Base-by-base conservation (phyloP, 495 filamentous ascomycete genomes). In the Penicillium coprophilum region DNA sequence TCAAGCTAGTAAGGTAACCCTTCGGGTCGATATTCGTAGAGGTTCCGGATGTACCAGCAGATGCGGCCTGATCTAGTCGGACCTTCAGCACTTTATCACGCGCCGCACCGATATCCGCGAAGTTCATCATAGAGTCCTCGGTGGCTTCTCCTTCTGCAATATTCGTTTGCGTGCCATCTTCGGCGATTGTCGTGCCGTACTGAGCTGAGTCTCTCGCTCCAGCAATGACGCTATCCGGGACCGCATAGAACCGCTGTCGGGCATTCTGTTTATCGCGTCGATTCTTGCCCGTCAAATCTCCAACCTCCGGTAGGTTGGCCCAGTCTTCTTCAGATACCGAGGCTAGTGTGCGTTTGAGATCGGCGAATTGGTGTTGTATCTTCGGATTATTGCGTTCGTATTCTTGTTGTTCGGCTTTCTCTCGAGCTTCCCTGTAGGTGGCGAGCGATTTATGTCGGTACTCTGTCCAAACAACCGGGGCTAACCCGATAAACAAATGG, bases 301-400 rank as follows among this genome's bases (percentile, higher is more conserved):
- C 94, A 36, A 96, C 92, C 61, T 99, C 94, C 8, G 94, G 94
- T 28, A 99, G 78, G 57, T 86, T 92, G 40, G 92, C 92, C 94
- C 94, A 99, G 58, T 97, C 92, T 50, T 97, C 93, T 74, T 97
- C 94, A 53, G 88, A 90, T 47, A 99, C 86, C 15, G 85, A 87
- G 32, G 87, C 88, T 23, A 99, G 80, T 2, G 88, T 90, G 64
- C 95, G 81, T 72, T 97, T 99, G 44, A 97, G 78, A 61, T 96
- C 95, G 68, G 92, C 92, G 67, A 99, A 99, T 69, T 97, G 94
- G 63, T 97, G 92, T 73, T 96, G 91, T 50, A 99, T 97, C 72
- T 97, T 99, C 5, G 94, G 94, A 68, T 97, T 97, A 67, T 96
- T 89, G 43, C 85, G 84, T 72, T 99, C 95, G 81, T 96, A 96